A percentile compares a stretch with the other conserved stretches of the same genome.
Conservation (phyloP, 139 green algal species). For the Tetradesmus obliquus region DNA sequence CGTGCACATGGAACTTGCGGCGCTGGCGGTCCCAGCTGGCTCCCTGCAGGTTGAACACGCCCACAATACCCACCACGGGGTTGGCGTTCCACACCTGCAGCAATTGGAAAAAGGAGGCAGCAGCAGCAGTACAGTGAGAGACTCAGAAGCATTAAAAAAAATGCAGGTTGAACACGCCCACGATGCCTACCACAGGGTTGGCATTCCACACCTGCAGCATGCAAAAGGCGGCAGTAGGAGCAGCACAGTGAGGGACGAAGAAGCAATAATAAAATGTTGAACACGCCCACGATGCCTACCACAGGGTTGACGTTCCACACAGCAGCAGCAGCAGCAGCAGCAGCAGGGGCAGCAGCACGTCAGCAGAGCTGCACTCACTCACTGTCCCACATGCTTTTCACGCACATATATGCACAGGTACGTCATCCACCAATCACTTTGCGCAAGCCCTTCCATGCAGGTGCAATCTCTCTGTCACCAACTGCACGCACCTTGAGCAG, state of each 20-base stretch:
- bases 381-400: too few relatives aligned
- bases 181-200: constrained; percentile 70
- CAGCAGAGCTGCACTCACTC: background rate
- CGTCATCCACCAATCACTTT: too few relatives aligned
- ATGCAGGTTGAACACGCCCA: constrained; percentile 91
- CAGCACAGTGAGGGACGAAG: background rate
- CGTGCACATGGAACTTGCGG: constrained; percentile 80
- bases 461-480: too few relatives aligned
- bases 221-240: background rate
- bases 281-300: constrained; percentile 79
- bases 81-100: constrained; percentile 84
- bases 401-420: too few relatives aligned
- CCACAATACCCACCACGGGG: constrained; percentile 73
- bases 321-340: constrained; percentile 47
- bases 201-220: constrained; percentile 74
- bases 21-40: constrained; percentile 81
- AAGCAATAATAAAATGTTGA: constrained; percentile 64
- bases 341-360: background rate
- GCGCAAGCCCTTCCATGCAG: too few relatives aligned
- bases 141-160: background rate
- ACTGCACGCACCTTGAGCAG: constrained; percentile 81
- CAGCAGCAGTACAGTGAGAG: background rate
- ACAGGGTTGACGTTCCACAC: constrained; percentile 78
- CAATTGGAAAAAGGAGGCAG: background rate
- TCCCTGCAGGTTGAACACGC: constrained; percentile 92